phyloP scores from a whole-genome alignment of 202 grass and related monocot genomes.

The Panicum virgatum region DNA sequence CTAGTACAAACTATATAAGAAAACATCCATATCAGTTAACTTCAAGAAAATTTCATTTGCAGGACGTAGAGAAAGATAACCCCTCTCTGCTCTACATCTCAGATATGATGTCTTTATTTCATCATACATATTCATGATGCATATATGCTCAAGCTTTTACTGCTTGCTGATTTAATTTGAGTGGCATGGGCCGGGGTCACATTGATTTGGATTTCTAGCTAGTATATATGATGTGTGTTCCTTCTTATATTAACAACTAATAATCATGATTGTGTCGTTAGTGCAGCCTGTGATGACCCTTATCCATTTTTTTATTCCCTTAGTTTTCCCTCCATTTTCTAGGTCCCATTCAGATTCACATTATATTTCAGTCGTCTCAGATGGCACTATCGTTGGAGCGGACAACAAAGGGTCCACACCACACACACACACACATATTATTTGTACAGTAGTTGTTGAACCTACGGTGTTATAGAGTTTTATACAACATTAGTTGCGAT shows the following conservation, averaged over 20 bases:
- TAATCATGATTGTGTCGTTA: slow-evolving; percentile 24
- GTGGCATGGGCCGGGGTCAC: slow-evolving; percentile 34
- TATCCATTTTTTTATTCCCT: slow-evolving; percentile 37
- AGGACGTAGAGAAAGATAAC: slow-evolving; percentile 26
- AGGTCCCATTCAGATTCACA: slow-evolving; percentile 32
- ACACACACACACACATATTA: slow-evolving; percentile 20
- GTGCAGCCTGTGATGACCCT: slow-evolving; percentile 19
- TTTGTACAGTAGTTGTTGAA: slow-evolving; percentile 45
- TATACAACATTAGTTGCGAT: slow-evolving; percentile 47
- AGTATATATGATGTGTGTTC: slow-evolving; percentile 5
- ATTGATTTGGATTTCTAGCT: slow-evolving; percentile 36
- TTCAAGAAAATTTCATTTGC: slow-evolving; percentile 28
- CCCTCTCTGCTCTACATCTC: slow-evolving; percentile 16
- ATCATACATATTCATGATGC: background rate
- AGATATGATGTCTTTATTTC: background rate
- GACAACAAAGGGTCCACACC: slow-evolving; percentile 7
- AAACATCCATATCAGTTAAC: background rate
- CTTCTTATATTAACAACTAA: slow-evolving; percentile 39
- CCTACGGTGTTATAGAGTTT: slow-evolving; percentile 26
- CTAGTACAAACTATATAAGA: slow-evolving; percentile 37
- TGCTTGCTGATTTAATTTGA: slow-evolving; percentile 41
- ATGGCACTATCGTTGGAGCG: slow-evolving; percentile 11
- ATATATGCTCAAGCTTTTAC: slow-evolving; percentile 11
- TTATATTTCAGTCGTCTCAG: slow-evolving; percentile 23
- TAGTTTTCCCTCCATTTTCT: slow-evolving; percentile 41